phyloP scores from a whole-genome alignment of 2,329 filamentous ascomycete species.

The Thyridium curvatum region DNA sequence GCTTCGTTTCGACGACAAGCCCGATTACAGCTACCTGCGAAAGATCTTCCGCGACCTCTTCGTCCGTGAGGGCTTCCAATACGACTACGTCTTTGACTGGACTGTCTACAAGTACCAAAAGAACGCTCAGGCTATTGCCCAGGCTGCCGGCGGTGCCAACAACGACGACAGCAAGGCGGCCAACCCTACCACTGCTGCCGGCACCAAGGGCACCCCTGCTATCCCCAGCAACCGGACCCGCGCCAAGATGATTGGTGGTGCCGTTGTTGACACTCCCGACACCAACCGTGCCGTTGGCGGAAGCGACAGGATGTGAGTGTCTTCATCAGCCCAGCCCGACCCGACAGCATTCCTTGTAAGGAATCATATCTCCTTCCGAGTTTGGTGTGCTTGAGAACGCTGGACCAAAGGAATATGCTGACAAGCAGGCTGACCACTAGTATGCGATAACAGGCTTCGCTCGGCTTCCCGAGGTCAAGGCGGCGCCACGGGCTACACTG shows the following conservation, averaged over 20 bases:
- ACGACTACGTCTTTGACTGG: constrained; percentile 99
- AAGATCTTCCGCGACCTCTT: constrained; percentile 99
- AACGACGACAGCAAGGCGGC: constrained; percentile 68
- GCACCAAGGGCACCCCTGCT: constrained; percentile 60
- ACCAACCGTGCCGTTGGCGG: constrained; percentile 70
- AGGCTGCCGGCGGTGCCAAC: constrained; percentile 70
- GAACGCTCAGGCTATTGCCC: constrained; percentile 91
- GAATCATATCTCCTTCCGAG: constrained; percentile 75
- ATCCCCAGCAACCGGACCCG: constrained; percentile 73
- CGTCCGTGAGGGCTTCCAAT: constrained; percentile 98
- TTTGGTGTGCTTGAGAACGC: constrained; percentile 73
- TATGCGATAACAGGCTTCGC: constrained; percentile 80
- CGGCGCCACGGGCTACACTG: constrained; percentile 31
- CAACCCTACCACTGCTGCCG: constrained; percentile 28
- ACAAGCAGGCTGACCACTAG: constrained; percentile 75
- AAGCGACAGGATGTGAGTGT: constrained; percentile 95
- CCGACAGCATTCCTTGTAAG: constrained; percentile 73
- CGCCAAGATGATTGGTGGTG: constrained; percentile 72
- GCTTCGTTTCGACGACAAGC: constrained; percentile 98
- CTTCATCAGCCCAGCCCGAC: constrained; percentile 46
- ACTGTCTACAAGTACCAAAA: constrained; percentile 99
- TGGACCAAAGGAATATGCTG: constrained; percentile 68
- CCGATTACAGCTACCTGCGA: constrained; percentile 97
- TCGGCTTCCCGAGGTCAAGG: constrained; percentile 65
- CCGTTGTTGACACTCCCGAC: constrained; percentile 60